These are phyloP conservation scores for Stentor roeselii DNA, from an alignment of 73 alveolate species.

Conservation along the genomic window DNA sequence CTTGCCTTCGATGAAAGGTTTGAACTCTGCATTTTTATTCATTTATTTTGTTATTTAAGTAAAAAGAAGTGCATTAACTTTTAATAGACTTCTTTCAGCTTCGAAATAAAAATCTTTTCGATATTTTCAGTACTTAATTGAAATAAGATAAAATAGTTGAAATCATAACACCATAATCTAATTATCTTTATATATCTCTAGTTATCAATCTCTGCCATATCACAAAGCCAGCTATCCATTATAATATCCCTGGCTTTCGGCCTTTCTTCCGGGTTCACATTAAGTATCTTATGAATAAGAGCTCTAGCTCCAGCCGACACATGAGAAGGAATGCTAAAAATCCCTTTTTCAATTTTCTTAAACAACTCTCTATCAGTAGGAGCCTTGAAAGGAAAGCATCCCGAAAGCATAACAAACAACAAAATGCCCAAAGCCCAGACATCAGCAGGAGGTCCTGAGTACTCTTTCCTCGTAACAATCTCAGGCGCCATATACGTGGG, in stretches of 20 bases:
- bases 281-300: conserved; percentile 28
- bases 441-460: conserved; percentile 77
- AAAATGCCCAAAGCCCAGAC: conserved; percentile 76
- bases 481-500: conserved; percentile 87
- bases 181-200: no score
- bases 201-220: neutral
- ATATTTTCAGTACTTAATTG: no score
- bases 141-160: no score
- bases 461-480: conserved; percentile 57
- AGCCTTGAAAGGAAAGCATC: conserved; percentile 69
- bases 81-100: no score
- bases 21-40: neutral
- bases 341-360: conserved; percentile 55
- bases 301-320: conserved; percentile 34
- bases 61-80: no score
- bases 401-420: conserved; percentile 61
- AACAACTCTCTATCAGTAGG: conserved; percentile 60
- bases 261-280: conserved; percentile 41
- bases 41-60: no score
- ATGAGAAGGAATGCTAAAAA: conserved; percentile 37
- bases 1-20: neutral
- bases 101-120: no score
- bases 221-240: conserved; percentile 45
- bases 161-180: no score
- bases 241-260: conserved; percentile 50